These are phyloP conservation scores for Aspergillus haitiensis DNA, from an alignment of 495 filamentous ascomycete genomes.

Conservation along the genomic window DNA sequence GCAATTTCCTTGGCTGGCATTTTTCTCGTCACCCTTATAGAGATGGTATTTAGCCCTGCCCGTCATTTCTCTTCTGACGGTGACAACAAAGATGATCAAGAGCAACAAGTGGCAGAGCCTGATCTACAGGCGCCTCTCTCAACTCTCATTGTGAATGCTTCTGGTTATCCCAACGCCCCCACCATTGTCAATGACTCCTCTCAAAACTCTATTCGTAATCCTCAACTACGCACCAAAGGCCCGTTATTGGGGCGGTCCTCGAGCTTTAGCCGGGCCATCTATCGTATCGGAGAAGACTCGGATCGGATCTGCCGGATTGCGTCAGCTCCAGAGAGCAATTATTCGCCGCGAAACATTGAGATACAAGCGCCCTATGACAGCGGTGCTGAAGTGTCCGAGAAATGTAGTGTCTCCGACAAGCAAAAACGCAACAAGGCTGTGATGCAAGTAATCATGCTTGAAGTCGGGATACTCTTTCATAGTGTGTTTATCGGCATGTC, in stretches of 20 bases:
- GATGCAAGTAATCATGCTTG: slow-evolving; percentile 70
- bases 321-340: slow-evolving; percentile 25
- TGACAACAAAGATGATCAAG: not conserved
- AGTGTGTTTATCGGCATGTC: slow-evolving; percentile 83
- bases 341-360: slow-evolving; percentile 26
- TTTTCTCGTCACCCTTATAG: slow-evolving; percentile 64
- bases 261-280: slow-evolving; percentile 36
- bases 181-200: not conserved
- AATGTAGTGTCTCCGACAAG: slow-evolving; percentile 13
- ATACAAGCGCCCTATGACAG: slow-evolving; percentile 3
- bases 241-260: slow-evolving; percentile 32
- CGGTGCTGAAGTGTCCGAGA: not conserved
- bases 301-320: slow-evolving; percentile 31
- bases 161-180: not conserved
- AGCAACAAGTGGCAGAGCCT: not conserved
- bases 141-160: not conserved
- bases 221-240: slow-evolving; percentile 35
- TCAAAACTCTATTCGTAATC: not conserved
- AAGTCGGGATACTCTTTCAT: slow-evolving; percentile 80
- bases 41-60: slow-evolving; percentile 62
- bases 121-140: not conserved
- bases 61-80: slow-evolving; percentile 29
- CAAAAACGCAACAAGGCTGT: slow-evolving; percentile 36
- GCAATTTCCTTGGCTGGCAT: slow-evolving; percentile 67
- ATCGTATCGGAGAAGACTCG: slow-evolving; percentile 30